Percentiles rank a stretch among this genome's conserved stretches.
phyloP scores from a whole-genome alignment of 352 stramenopile species.

The Globisporangium cederbergense region DNA sequence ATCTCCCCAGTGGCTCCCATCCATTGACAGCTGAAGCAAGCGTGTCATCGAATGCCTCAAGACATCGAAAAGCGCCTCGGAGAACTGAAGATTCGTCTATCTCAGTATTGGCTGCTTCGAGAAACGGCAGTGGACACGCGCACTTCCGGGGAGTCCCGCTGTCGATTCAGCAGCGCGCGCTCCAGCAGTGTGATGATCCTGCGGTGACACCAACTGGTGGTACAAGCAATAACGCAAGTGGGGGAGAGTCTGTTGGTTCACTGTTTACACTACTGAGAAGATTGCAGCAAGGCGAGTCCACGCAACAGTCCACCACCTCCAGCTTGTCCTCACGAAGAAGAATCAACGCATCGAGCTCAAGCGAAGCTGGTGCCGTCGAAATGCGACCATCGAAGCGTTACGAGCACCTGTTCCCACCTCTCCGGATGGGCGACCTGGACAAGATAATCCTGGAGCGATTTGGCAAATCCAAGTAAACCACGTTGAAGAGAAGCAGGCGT shows the following conservation, averaged over 20 bases:
- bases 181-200: neutral
- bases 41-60: neutral
- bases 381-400: conserved; percentile 36
- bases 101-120: neutral
- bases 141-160: conserved; percentile 12
- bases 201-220: neutral
- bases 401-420: conserved; percentile 37
- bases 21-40: neutral
- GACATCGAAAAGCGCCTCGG: neutral
- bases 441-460: conserved; percentile 29
- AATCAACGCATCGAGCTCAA: neutral
- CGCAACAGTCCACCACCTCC: neutral
- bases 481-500: neutral
- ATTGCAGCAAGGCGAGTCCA: neutral
- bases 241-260: neutral
- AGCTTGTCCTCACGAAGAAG: neutral
- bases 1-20: neutral
- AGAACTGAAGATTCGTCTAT: neutral
- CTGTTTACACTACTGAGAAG: neutral
- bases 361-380: neutral
- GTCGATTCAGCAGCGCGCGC: conserved; percentile 12
- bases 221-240: neutral
- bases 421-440: conserved; percentile 39
- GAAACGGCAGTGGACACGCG: neutral
- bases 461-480: conserved; percentile 7